phyloP scores from a whole-genome alignment of 768 basidiomycete species.

The Hygrophorus russula region DNA sequence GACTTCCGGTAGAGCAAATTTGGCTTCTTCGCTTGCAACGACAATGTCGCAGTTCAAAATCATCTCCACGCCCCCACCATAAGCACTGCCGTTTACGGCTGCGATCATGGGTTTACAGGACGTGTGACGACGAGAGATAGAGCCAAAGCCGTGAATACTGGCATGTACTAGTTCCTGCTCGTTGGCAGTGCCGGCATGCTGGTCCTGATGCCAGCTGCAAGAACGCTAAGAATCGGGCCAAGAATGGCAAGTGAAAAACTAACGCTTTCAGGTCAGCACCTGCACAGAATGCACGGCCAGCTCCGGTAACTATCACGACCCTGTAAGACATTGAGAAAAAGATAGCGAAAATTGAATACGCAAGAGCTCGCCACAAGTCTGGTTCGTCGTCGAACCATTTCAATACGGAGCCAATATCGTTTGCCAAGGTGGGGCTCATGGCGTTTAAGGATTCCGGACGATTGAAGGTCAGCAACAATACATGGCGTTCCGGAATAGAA shows the following conservation, averaged over 20 bases:
- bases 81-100: constrained; percentile 67
- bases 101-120: constrained; percentile 69
- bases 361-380: constrained; percentile 48
- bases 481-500: constrained; percentile 22
- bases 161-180: constrained; percentile 31
- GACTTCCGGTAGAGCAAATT: constrained; percentile 69
- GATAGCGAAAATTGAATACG: neutral
- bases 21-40: constrained; percentile 52
- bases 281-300: constrained; percentile 55
- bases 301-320: constrained; percentile 67
- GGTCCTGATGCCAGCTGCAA: constrained; percentile 48
- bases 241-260: constrained; percentile 14
- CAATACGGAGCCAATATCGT: constrained; percentile 40
- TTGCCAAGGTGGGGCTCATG: constrained; percentile 47
- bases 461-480: constrained; percentile 26
- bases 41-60: constrained; percentile 67
- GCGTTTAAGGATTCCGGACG: constrained; percentile 66
- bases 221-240: neutral
- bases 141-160: constrained; percentile 54
- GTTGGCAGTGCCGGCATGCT: constrained; percentile 29
- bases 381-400: constrained; percentile 71
- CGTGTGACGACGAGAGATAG: constrained; percentile 52
- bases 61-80: constrained; percentile 58
- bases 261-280: constrained; percentile 54
- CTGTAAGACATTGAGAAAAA: constrained; percentile 22